Percentiles rank a stretch among this genome's conserved stretches.
phyloP scores from a whole-genome alignment of 495 filamentous ascomycete genomes.

The Neurospora pannonica region DNA sequence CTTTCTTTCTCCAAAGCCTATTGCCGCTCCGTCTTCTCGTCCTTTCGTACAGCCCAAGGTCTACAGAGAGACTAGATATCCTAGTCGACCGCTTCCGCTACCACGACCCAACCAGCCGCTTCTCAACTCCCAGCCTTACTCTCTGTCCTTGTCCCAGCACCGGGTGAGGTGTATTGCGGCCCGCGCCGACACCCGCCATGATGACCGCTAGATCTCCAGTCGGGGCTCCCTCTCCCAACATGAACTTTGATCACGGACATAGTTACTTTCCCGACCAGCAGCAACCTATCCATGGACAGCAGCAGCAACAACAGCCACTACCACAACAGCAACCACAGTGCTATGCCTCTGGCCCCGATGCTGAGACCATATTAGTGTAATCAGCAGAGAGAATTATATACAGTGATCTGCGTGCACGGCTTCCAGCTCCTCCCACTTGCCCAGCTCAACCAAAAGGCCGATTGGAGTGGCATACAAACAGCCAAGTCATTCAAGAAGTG shows the following conservation, averaged over 20 bases:
- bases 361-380: constrained; percentile 23
- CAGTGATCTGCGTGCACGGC: no score
- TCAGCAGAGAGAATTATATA: no score
- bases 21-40: background rate
- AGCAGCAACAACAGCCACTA: background rate
- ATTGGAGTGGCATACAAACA: no score
- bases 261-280: constrained; percentile 19
- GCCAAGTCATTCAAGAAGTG: no score
- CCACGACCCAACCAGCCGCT: background rate
- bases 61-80: background rate
- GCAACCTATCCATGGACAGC: constrained; percentile 5
- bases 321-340: constrained; percentile 3
- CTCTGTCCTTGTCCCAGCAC: background rate
- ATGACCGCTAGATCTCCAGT: background rate
- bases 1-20: background rate
- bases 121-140: background rate
- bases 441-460: no score
- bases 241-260: constrained; percentile 7
- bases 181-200: background rate
- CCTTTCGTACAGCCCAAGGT: background rate
- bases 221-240: constrained; percentile 4
- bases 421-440: no score
- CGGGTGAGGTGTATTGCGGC: background rate
- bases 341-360: constrained; percentile 16
- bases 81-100: background rate